These are phyloP conservation scores for Myxozyma neotropica DNA, from an alignment of 805 yeast species.

Conservation along the genomic window DNA sequence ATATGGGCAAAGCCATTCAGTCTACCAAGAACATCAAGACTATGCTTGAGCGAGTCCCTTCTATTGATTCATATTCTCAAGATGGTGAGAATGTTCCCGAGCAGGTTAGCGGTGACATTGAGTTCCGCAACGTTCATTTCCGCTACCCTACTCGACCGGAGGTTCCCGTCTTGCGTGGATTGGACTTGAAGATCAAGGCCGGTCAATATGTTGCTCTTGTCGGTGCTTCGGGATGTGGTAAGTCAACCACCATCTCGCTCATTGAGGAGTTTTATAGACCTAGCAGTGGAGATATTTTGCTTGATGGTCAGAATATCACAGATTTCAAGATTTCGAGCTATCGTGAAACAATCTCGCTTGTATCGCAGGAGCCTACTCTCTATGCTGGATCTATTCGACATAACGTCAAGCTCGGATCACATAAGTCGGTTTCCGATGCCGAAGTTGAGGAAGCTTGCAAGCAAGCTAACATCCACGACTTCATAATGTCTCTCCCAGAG, in stretches of 20 bases:
- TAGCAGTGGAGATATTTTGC: constrained; percentile 50
- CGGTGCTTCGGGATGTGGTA: constrained; percentile 75
- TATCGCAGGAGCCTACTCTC: constrained; percentile 59
- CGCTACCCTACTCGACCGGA: constrained; percentile 41
- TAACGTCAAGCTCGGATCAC: constrained; percentile 55
- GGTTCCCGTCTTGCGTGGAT: constrained; percentile 39
- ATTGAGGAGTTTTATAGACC: constrained; percentile 56
- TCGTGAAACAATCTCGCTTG: constrained; percentile 58
- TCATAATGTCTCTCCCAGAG: constrained; percentile 56
- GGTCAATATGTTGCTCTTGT: constrained; percentile 88
- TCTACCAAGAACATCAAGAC: constrained; percentile 44
- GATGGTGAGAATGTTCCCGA: constrained; percentile 39
- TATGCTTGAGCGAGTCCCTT: constrained; percentile 43
- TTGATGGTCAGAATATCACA: constrained; percentile 57
- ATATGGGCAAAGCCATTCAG: constrained; percentile 48
- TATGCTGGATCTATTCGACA: constrained; percentile 68
- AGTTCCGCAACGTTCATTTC: constrained; percentile 47
- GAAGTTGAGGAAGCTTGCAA: constrained; percentile 48
- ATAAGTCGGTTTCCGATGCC: constrained; percentile 43
- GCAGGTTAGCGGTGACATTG: constrained; percentile 55
- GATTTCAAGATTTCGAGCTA: constrained; percentile 54
- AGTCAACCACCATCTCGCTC: constrained; percentile 51
- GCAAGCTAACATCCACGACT: constrained; percentile 57
- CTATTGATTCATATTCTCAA: constrained; percentile 42
- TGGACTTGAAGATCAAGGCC: constrained; percentile 54